Percentiles rank a stretch among this genome's conserved stretches.
Conservation (phyloP, 257 asterid genomes). For the Knoxia roxburghii region DNA sequence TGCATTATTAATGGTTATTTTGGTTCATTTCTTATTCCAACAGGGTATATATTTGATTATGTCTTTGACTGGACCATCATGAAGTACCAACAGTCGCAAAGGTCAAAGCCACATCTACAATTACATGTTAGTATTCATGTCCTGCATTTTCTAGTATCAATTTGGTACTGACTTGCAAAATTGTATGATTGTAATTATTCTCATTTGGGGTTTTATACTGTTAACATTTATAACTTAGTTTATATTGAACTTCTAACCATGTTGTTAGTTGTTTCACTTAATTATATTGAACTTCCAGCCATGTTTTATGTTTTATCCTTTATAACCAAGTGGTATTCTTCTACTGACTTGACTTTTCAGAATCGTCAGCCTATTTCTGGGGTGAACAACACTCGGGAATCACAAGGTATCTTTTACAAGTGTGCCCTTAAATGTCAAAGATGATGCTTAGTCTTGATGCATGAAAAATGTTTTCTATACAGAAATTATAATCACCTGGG, state of each 20-base stretch:
- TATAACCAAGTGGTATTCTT: background rate
- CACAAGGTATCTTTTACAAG: background rate
- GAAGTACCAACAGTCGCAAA: slow-evolving; percentile 30
- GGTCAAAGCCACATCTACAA: slow-evolving; percentile 11
- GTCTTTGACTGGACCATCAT: slow-evolving; percentile 32
- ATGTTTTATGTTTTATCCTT: background rate
- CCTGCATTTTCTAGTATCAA: background rate
- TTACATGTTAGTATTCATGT: slow-evolving; percentile 6
- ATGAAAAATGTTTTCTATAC: too few species aligned
- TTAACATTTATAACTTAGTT: background rate
- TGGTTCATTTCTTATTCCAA: background rate
- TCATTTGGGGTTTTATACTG: background rate
- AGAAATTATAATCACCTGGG: background rate
- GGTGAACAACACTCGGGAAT: slow-evolving; percentile 1
- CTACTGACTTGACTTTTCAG: slow-evolving; percentile 7
- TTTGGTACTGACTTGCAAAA: background rate
- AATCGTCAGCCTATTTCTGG: slow-evolving; percentile 5
- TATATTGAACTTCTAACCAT: background rate
- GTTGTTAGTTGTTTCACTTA: background rate
- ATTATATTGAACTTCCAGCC: background rate
- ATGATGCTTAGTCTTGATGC: background rate
- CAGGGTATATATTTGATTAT: slow-evolving; percentile 25
- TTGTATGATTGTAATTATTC: background rate
- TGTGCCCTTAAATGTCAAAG: background rate
- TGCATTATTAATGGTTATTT: background rate